Base-by-base conservation (phyloP, 2,329 filamentous ascomycete species). In the Clarireedia sp. region DNA sequence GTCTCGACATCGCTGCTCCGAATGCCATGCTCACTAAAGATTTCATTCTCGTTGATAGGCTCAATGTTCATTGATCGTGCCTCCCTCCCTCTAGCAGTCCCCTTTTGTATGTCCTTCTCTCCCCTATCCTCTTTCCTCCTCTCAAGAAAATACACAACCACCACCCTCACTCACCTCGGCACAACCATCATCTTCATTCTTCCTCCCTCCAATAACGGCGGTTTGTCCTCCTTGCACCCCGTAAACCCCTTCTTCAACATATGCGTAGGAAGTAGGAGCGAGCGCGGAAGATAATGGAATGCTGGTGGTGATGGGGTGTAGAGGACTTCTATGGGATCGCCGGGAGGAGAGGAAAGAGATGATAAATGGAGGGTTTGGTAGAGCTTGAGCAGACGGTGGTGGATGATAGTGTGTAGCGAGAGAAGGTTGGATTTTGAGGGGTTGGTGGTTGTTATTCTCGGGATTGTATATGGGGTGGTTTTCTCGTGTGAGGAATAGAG, bases 171-270 rank as follows among this genome's bases (percentile, higher is more conserved):
- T n/a, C 56, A 57, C 23, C 37, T 50, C 0, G 57, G 59, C 2
- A 63, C 37, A 2, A 47, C 33, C 14, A 64, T 52, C 3, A 63
- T 55, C 38, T 58, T 48, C 56, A 58, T 61, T 2, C 57, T 26
- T 1, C 55, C 56, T 26, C 63, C 62, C 16, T 59, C 54, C 3
- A 64, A 48, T 1, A 63, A 21, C 1, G 62, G 61, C 1, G 62
- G 62, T 7, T 17, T 10, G 7, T 59, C 40, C 6, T 53, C 50
- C 12, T 29, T 29, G 16, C 59, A 46, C n/a, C 61, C 55, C 6
- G 57, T 17, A 19, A 60, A 56, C 0, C 49, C 46, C 9, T 26
- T 24, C 3, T 50, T 14, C 1, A 49, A 2, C 3, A 54, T 21
- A n/a, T 47, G 37, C 0, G 50, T 21, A 3, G 55, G 52, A 21